Base-by-base conservation (phyloP, 2,329 filamentous ascomycete genomes). In the Penicillium rolfsii region DNA sequence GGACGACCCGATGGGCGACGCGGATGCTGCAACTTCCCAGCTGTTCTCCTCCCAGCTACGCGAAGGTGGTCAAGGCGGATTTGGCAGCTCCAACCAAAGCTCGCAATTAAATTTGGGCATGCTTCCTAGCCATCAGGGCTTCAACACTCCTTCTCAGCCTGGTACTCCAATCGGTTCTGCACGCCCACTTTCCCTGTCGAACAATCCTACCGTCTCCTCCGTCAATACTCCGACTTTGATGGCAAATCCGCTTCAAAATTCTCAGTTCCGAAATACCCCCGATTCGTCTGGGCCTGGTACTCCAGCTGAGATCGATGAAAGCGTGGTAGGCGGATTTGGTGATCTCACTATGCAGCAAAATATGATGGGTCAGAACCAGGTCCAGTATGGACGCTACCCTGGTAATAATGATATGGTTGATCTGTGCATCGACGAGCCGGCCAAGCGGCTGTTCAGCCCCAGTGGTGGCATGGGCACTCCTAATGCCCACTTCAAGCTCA, bases 171-270 rank as follows among this genome's bases (percentile, higher is more conserved):
- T 89, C 35, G 84, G 91, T 28, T 86, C 89, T 50, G 88, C 84
- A 69, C 82, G 83, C 43, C 74, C 78, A 9, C 92, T 94, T 71
- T 88, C 88, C 53, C 87, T 96, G 67, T 90, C 93, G 74, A 92
- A 96, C 76, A 97, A 97, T 75, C 94, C 94, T 16, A 97, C 93
- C 1, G 94, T 98, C 19, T 99, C 95, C 3, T 97, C 93, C 3
- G 94, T 97, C 58, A 98, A 97, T 76, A 98, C 94, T 0, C 94
- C 94, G 0, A 96, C 93, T 0, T 84, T 98, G 60, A 90, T 90
- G 61, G 91, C 91, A 1, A 89, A 93, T 66, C 89, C 91, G 36
- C 81, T 88, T 63, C 84, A 83, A 67, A 87, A 79, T 76, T 81
- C 77, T 67, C 83, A 80, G 77, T 84, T 79, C 70, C 77, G 76